A percentile compares a stretch with the other conserved stretches of the same genome.
phyloP scores from a whole-genome alignment of 2,329 filamentous ascomycete genomes.

The Calonectria fujianensis region DNA sequence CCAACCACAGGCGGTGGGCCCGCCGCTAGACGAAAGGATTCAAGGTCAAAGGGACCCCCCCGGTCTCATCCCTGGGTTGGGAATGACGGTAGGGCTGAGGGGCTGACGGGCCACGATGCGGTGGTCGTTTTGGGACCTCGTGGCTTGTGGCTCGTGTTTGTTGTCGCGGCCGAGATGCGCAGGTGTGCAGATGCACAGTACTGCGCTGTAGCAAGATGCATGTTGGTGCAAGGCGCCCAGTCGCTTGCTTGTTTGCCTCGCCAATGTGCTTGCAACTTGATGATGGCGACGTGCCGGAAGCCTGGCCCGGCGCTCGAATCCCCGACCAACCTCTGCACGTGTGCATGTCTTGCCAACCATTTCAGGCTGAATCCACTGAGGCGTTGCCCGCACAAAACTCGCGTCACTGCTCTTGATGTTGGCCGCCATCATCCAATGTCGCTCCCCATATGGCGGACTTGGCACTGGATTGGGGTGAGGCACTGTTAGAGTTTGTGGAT shows the following conservation, averaged over 20 bases:
- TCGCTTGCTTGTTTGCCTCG: neutral
- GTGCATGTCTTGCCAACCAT: neutral
- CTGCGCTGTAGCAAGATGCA: neutral
- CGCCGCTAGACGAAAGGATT: conserved; percentile 33
- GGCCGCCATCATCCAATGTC: conserved; percentile 23
- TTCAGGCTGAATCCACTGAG: conserved; percentile 15
- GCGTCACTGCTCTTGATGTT: conserved; percentile 13
- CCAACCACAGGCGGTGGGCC: conserved; percentile 31
- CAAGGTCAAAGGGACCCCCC: conserved; percentile 19
- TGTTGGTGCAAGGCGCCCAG: conserved; percentile 15
- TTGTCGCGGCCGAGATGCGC: conserved; percentile 11
- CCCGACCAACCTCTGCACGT: neutral
- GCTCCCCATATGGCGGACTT: conserved; percentile 6
- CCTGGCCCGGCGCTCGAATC: neutral
- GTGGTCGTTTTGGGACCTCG: conserved; percentile 10
- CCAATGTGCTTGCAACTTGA: conserved; percentile 6
- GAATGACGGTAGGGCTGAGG: conserved; percentile 38
- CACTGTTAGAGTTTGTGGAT: conserved; percentile 26
- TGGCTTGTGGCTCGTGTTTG: conserved; percentile 26
- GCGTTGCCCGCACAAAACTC: conserved; percentile 17
- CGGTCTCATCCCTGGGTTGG: conserved; percentile 22
- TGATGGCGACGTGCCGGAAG: neutral
- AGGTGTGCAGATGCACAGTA: neutral
- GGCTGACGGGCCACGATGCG: conserved; percentile 33
- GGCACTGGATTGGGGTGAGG: conserved; percentile 18